Base-by-base conservation (phyloP, 2,329 filamentous ascomycete species). In the Cucurbitaria berberidis region DNA sequence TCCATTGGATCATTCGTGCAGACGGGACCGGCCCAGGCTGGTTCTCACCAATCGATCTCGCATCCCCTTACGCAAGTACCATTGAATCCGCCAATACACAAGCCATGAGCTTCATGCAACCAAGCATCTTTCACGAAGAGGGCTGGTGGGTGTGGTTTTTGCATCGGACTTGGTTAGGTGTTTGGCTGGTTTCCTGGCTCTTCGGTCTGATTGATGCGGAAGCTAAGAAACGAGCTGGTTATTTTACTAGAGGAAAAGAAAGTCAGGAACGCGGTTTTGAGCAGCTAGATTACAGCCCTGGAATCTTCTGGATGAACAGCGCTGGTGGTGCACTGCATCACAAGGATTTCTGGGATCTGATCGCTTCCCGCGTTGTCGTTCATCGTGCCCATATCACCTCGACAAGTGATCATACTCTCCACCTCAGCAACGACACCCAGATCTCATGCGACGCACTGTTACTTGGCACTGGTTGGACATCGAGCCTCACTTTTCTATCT, bases 1-100 rank as follows among this genome's bases (percentile, higher is more conserved):
- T 76, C 2, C 64, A 57, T 15, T 77, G 75, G 75, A 65, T 76
- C 40, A 67, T 76, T 27, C 46, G 47, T 26, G 41, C 46, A 30
- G 42, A 45, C 3, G 36, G 49, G 18, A 63, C 63, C 3, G 74
- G 74, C n/a, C 62, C 72, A 26, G 68, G 63, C 13, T 64, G 62
- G 24, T 68, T 73, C 39, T 60, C 67, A n/a, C 55, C 55, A 24
- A 29, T 38, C 3, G 48, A 58, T 36, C 16, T 58, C 2, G 18
- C 34, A 10, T 47, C 51, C 1, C 57, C 53, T 10, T 59, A 46
- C 40, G 18, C 35, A 13, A 59, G 49, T 27, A 27, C 19, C 2
- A 24, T 38, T 15, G 34, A 38, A 5, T 55, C 55, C 9, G 44
- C 55, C 10, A 53, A 61, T 24, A 49, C 56, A 3, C 18, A 46